phyloP scores from a whole-genome alignment of 805 yeast genomes.

The Cephaloascus albidus region DNA sequence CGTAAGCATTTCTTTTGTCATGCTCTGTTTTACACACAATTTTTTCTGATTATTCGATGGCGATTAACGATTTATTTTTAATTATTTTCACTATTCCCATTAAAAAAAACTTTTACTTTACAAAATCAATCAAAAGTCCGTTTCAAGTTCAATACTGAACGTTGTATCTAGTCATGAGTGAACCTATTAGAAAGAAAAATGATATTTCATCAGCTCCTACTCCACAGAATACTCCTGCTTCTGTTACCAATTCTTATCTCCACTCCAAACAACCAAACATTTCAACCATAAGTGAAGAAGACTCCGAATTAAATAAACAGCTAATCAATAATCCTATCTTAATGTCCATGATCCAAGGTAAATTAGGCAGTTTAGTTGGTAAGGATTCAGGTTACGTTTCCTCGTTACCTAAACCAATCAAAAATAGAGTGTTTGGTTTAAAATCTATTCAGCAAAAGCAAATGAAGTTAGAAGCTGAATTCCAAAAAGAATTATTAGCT shows the following conservation, averaged over 20 bases:
- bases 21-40: background rate
- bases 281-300: slow-evolving; percentile 67
- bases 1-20: background rate
- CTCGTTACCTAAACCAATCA: slow-evolving; percentile 60
- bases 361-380: slow-evolving; percentile 77
- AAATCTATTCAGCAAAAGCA: slow-evolving; percentile 75
- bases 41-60: background rate
- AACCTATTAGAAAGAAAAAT: slow-evolving; percentile 76
- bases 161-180: slow-evolving; percentile 46
- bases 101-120: too few species aligned
- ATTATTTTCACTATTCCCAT: too few species aligned
- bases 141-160: too few species aligned
- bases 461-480: slow-evolving; percentile 79
- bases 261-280: slow-evolving; percentile 48
- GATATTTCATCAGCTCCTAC: slow-evolving; percentile 92
- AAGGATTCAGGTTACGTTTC: slow-evolving; percentile 81
- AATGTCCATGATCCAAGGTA: slow-evolving; percentile 74
- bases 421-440: slow-evolving; percentile 70
- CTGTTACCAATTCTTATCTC: slow-evolving; percentile 67
- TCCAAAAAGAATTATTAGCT: slow-evolving; percentile 79
- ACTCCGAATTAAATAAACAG: slow-evolving; percentile 21
- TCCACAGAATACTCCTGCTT: slow-evolving; percentile 96
- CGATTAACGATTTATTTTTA: too few species aligned
- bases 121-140: too few species aligned
- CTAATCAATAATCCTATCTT: slow-evolving; percentile 75